phyloP scores from a whole-genome alignment of 192 early-diverging fungal genomes.

The Gonapodya sp. region DNA sequence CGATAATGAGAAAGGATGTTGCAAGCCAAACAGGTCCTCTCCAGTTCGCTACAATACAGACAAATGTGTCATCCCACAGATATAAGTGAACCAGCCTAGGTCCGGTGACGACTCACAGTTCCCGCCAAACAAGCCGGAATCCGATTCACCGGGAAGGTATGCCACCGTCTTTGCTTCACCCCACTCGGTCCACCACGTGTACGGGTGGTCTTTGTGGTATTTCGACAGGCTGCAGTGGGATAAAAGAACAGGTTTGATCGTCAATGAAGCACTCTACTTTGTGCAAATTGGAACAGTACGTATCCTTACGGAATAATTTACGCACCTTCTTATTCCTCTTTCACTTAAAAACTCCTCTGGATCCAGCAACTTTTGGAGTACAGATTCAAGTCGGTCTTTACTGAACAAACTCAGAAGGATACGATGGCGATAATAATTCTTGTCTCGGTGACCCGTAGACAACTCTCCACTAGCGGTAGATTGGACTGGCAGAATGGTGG shows the following conservation, averaged over 20 bases:
- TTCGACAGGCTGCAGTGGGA: conserved; percentile 23
- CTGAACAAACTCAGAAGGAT: conserved; percentile 32
- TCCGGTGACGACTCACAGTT: conserved; percentile 8
- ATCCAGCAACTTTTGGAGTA: conserved; percentile 33
- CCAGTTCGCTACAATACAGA: no score
- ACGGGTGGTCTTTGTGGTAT: conserved; percentile 31
- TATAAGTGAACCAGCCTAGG: neutral
- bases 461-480: neutral
- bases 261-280: no score
- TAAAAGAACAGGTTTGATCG: neutral
- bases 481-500: neutral
- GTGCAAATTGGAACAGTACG: neutral
- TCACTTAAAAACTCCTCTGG: conserved; percentile 37
- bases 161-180: conserved; percentile 32
- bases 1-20: conserved; percentile 16
- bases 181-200: conserved; percentile 28
- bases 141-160: conserved; percentile 31
- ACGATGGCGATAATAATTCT: conserved; percentile 15
- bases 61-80: neutral
- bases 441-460: neutral
- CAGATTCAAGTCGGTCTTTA: conserved; percentile 25
- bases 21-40: conserved; percentile 16
- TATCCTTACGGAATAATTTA: neutral
- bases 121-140: conserved; percentile 26
- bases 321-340: conserved; percentile 29